A percentile compares a stretch with the other conserved stretches of the same genome.
These are phyloP conservation scores for Rhizopogon rudus DNA, from an alignment of 768 basidiomycete genomes.

Conservation along the genomic window DNA sequence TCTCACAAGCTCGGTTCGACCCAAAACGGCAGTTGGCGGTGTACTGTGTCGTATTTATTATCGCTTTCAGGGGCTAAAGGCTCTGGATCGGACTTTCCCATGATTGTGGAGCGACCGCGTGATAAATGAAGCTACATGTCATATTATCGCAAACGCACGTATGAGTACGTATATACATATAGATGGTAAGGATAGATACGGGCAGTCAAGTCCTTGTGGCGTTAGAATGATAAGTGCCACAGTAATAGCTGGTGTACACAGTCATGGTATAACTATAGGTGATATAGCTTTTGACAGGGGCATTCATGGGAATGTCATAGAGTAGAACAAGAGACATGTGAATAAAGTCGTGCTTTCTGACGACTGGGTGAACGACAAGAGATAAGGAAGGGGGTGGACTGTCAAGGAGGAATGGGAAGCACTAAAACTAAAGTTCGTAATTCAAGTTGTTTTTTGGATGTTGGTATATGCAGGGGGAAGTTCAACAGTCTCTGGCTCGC, in stretches of 20 bases:
- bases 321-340: background rate
- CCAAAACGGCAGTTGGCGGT: too few species aligned
- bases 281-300: background rate
- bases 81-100: too few species aligned
- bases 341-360: background rate
- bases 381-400: too few species aligned
- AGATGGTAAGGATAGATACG: background rate
- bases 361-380: background rate
- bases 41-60: too few species aligned
- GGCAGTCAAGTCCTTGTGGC: background rate
- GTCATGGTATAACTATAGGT: background rate
- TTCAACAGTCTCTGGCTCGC: conserved; percentile 67
- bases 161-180: background rate
- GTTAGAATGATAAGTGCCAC: background rate
- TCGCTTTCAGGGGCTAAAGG: too few species aligned
- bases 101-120: too few species aligned
- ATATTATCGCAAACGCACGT: background rate
- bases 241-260: background rate
- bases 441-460: conserved; percentile 26
- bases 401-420: background rate
- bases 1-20: too few species aligned
- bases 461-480: conserved; percentile 81
- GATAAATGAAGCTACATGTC: too few species aligned
- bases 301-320: background rate
- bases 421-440: background rate